Percentiles rank a stretch among this genome's conserved stretches.
These are phyloP conservation scores for Acanthamoeba royreba DNA, from an alignment of 208 protist species.

Conservation along the genomic window DNA sequence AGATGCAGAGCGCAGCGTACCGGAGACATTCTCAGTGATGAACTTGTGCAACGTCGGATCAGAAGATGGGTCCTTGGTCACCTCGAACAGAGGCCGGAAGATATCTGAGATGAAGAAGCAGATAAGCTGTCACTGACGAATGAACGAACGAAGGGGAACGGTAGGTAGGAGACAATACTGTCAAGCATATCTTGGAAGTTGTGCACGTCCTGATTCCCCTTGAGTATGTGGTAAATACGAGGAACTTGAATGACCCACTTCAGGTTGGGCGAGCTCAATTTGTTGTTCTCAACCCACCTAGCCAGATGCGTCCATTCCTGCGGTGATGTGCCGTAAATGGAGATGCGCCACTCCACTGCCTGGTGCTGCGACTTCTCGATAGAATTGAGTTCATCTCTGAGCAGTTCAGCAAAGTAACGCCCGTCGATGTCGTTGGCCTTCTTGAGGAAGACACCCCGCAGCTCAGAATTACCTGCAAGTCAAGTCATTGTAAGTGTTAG, in stretches of 20 bases:
- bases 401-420: conserved; percentile 93
- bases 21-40: neutral
- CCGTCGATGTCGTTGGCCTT: conserved; percentile 97
- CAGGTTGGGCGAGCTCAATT: conserved; percentile 90
- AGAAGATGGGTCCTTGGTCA: conserved; percentile 90
- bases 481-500: neutral
- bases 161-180: no score
- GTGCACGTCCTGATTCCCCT: conserved; percentile 84
- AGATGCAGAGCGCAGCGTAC: neutral
- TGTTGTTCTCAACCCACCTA: conserved; percentile 92
- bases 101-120: conserved; percentile 74
- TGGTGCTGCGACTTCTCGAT: neutral
- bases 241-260: conserved; percentile 98
- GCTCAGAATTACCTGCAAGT: neutral
- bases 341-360: conserved; percentile 79
- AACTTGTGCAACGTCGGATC: conserved; percentile 27
- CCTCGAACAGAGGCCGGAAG: conserved; percentile 98
- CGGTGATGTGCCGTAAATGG: conserved; percentile 86
- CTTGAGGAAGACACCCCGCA: conserved; percentile 97
- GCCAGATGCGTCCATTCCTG: conserved; percentile 95
- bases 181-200: conserved; percentile 95
- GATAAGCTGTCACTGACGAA: no score
- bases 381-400: neutral
- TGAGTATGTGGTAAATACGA: conserved; percentile 93
- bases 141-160: no score